Evolutionary conservation across 177 flowering plant species (phyloP).

Genomic region (Vitis hybrid): DNA sequence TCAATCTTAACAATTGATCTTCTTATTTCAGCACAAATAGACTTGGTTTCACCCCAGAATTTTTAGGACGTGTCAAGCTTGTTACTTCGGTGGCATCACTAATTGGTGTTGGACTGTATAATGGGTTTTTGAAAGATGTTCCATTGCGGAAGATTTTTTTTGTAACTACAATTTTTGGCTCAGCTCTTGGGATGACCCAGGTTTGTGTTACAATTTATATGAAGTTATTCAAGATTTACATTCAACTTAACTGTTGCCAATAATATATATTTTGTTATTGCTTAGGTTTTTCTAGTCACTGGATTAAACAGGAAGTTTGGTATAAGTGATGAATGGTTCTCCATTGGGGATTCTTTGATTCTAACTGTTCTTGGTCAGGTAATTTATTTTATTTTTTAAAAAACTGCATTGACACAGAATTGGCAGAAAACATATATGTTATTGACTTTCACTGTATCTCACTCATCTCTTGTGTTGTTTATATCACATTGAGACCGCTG

Average conservation of each 20-base stretch:
- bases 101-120: conserved; percentile 88
- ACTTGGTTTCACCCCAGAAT: conserved; percentile 95
- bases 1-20: not conserved
- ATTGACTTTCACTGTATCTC: not conserved
- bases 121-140: conserved; percentile 87
- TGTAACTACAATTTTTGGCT: conserved; percentile 65
- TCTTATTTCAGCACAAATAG: conserved; percentile 71
- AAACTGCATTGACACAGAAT: not conserved
- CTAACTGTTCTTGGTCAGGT: conserved; percentile 96
- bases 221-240: not conserved
- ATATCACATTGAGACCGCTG: not conserved
- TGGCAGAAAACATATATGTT: not conserved
- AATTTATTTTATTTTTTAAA: conserved; percentile 7
- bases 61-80: conserved; percentile 97
- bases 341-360: conserved; percentile 91
- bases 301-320: conserved; percentile 88
- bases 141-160: conserved; percentile 83
- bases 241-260: not conserved
- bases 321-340: conserved; percentile 97
- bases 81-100: conserved; percentile 94
- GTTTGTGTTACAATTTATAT: conserved; percentile 33
- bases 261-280: conserved; percentile 1
- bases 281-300: conserved; percentile 87
- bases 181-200: conserved; percentile 97
- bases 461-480: not conserved